A percentile compares a stretch with the other conserved stretches of the same genome.
Conservation (phyloP, 1,284 basidiomycete species). For the Afroboletus lepidellus region DNA sequence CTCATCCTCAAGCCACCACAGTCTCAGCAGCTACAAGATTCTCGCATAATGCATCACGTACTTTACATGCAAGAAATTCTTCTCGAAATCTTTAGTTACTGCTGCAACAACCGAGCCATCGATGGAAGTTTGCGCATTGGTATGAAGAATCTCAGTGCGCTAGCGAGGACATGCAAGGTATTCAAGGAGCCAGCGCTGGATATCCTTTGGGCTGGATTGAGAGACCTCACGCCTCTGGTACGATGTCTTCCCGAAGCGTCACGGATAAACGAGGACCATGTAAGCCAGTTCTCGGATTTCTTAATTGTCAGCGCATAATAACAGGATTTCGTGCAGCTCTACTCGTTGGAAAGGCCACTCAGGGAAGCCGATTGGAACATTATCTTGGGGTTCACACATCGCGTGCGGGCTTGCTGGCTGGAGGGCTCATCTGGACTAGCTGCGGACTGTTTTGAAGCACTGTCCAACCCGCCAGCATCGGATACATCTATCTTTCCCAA, state of each 20-base stretch:
- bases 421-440: neutral
- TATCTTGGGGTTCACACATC: neutral
- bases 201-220: conserved; percentile 11
- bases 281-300: conserved; percentile 1
- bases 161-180: conserved; percentile 16
- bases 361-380: neutral
- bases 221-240: conserved; percentile 14
- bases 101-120: neutral
- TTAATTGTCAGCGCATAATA: too few relatives aligned
- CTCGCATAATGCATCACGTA: conserved; percentile 8
- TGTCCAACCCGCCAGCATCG: neutral
- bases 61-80: conserved; percentile 16
- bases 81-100: neutral
- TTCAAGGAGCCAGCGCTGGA: conserved; percentile 19
- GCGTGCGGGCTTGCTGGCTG: neutral
- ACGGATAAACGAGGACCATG: too few relatives aligned
- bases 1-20: too few relatives aligned
- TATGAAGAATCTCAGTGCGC: conserved; percentile 1
- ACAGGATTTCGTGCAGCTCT: neutral
- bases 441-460: neutral
- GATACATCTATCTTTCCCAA: conserved; percentile 4
- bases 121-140: too few relatives aligned
- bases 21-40: too few relatives aligned
- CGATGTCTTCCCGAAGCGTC: conserved; percentile 9
- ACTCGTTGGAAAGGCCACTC: neutral